phyloP scores from a whole-genome alignment of 1,284 basidiomycete species.

The Trichosporon sp. region DNA sequence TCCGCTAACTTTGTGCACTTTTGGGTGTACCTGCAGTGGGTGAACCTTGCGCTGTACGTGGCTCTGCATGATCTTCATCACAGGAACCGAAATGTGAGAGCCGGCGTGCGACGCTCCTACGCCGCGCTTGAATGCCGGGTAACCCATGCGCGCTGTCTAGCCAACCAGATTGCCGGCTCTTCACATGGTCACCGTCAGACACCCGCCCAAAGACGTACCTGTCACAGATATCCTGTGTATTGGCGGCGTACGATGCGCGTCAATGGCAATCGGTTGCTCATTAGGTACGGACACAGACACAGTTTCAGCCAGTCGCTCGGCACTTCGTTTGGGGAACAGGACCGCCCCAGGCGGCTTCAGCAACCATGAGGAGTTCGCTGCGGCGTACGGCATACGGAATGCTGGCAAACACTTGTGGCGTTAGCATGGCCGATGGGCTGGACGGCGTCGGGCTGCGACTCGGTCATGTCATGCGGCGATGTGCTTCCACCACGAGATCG shows the following conservation, averaged over 20 bases:
- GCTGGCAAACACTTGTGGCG: neutral
- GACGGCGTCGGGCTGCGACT: neutral
- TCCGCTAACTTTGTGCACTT: neutral
- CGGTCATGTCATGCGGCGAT: neutral
- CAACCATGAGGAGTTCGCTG: neutral
- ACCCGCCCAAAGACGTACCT: neutral
- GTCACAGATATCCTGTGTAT: neutral
- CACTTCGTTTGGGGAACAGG: neutral
- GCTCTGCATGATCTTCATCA: neutral
- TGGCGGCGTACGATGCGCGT: neutral
- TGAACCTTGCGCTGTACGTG: neutral
- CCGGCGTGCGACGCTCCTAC: neutral
- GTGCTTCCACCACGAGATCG: neutral
- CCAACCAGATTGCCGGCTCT: neutral
- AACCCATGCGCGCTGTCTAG: neutral
- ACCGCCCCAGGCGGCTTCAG: neutral
- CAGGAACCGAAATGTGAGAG: neutral
- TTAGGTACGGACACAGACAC: neutral
- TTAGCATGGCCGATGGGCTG: neutral
- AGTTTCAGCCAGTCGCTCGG: neutral
- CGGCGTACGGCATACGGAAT: neutral
- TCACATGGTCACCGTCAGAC: neutral
- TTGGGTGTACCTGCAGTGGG: neutral
- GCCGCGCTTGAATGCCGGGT: neutral
- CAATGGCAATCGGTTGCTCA: neutral